Evolutionary conservation across 441 rosid species (phyloP), one percentile per base, ranked within the genome.

Genomic region (Populus tomentosa): DNA sequence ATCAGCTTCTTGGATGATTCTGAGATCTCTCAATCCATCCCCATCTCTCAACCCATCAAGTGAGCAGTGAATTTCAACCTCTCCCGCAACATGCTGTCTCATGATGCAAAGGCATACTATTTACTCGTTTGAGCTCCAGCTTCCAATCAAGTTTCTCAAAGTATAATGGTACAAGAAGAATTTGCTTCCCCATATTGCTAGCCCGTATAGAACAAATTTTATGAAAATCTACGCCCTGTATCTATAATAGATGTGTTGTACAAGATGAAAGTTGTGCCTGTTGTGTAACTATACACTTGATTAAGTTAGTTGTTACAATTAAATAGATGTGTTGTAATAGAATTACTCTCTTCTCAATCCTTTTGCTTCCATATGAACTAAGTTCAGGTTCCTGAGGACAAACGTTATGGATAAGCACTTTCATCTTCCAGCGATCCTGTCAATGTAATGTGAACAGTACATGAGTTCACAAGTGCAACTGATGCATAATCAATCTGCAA

Each of bases 11-110:
- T 86, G 84, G 73, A 80, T 95, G 88, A 95, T 93, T 79, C 80
- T 95, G 76, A 88, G 89, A 79, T 91, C 98, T 14, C 87, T 95
- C 71, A 89, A 91, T 20, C 87, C 90, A 26, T 88, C 88, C 76
- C 92, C 92, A 67, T 88, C 88, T 21, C 91, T 91, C 82, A 86
- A 85, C 79, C 81, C 91, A 20, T 86, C 80, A 53, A 35, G 64
- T 64, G 63, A 81, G 71, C 74, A 21, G 30, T 65, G 78, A 75
- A 40, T 71, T 46, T 20, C 70, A 8, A 13, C 28, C 23, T 36
- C 33, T 28, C 10, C 7, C 9, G 18, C 42, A 62, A 67, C 30
- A 26, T 24, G 50, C 38, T 10, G 3, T 16, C 24, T 71, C 30
- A 3, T 30, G 46, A 32, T 56, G 70, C 61, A 7, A 56, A 62